Conservation (phyloP, 164 flowering plant species). For the Liquidambar formosana region DNA sequence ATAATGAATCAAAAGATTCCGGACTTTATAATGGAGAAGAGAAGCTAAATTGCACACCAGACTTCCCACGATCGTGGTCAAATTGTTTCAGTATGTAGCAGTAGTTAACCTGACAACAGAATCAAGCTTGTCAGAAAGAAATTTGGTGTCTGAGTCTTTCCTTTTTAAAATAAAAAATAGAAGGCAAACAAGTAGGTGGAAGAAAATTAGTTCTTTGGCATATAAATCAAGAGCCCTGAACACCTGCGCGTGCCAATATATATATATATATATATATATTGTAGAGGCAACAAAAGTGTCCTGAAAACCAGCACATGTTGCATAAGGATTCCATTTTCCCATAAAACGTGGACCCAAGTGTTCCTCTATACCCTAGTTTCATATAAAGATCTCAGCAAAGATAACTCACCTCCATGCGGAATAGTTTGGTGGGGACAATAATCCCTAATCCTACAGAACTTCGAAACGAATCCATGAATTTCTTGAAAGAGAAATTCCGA, state of each 20-base stretch:
- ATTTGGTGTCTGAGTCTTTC: background rate
- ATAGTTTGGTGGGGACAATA: conserved; percentile 73
- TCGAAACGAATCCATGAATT: conserved; percentile 64
- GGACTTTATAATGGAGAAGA: conserved; percentile 51
- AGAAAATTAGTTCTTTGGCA: background rate
- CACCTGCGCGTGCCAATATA: no score
- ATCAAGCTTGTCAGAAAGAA: conserved; percentile 11
- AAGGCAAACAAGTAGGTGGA: no score
- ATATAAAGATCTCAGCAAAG: background rate
- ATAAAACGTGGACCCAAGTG: no score
- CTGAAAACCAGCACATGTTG: no score
- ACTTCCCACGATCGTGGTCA: conserved; percentile 73
- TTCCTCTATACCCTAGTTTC: background rate
- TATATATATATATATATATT: no score
- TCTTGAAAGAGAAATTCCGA: conserved; percentile 49
- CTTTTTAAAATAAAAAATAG: no score
- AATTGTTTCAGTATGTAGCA: conserved; percentile 71
- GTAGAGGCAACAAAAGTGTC: no score
- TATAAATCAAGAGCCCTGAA: no score
- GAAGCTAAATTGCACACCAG: conserved; percentile 79
- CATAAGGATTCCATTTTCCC: no score
- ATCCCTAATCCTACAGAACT: conserved; percentile 73
- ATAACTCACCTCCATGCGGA: conserved; percentile 87
- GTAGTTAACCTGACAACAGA: conserved; percentile 68
- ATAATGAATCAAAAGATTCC: background rate